Conservation (phyloP, 164 flowering plant genomes). For the Platanus orientalis region DNA sequence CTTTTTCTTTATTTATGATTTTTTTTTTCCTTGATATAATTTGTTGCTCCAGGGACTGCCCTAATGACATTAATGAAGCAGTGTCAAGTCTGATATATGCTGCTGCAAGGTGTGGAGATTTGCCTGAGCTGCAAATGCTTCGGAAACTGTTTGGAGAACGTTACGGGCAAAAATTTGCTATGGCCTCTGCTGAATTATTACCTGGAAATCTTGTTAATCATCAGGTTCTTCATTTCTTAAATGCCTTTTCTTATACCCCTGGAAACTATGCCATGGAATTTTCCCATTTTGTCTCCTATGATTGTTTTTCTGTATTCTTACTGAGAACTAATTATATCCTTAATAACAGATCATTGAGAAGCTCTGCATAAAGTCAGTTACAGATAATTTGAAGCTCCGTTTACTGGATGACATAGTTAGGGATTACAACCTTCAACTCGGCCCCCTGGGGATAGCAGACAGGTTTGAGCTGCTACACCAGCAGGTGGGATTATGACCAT, state of each 20-base stretch:
- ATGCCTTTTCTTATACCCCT: no score
- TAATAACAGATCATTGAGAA: slow-evolving; percentile 30
- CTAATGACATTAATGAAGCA: slow-evolving; percentile 79
- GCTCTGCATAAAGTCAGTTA: slow-evolving; percentile 30
- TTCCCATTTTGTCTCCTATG: not conserved
- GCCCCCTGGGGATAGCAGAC: slow-evolving; percentile 34
- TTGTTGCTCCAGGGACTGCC: slow-evolving; percentile 53
- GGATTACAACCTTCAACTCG: slow-evolving; percentile 29
- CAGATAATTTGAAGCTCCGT: slow-evolving; percentile 50
- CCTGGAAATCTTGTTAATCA: slow-evolving; percentile 67
- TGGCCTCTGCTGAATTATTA: slow-evolving; percentile 42
- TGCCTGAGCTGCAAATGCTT: slow-evolving; percentile 66
- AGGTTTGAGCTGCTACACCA: slow-evolving; percentile 30
- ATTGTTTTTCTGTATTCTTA: not conserved
- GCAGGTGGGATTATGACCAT: slow-evolving; percentile 10
- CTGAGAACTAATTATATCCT: not conserved
- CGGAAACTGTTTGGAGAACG: slow-evolving; percentile 64
- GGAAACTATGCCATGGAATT: not conserved
- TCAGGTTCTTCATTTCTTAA: slow-evolving; percentile 34
- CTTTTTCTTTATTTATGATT: no score
- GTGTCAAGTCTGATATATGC: slow-evolving; percentile 78
- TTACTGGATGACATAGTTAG: slow-evolving; percentile 56
- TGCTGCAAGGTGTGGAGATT: slow-evolving; percentile 73
- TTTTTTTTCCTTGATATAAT: not conserved
- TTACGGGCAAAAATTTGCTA: slow-evolving; percentile 56